Evolutionary conservation across 2,329 filamentous ascomycete genomes (phyloP).

Genomic region (Alternaria hordeiaustralica): DNA sequence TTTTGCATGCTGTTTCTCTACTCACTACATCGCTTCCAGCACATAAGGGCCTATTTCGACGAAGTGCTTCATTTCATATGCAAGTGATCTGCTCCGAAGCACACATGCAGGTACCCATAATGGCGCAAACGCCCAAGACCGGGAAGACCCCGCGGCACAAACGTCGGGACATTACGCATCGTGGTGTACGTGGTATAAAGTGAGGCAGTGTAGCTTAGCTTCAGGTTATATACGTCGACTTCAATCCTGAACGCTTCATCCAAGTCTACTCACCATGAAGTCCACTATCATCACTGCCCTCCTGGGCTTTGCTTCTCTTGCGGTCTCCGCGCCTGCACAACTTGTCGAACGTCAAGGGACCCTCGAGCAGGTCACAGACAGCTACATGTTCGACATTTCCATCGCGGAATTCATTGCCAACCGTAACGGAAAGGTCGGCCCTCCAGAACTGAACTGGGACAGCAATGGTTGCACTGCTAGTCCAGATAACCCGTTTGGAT

Average conservation of each 20-base stretch:
- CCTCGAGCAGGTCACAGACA: constrained; percentile 48
- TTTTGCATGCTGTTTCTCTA: neutral
- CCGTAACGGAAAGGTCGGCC: constrained; percentile 51
- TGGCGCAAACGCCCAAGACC: neutral
- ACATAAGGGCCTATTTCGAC: neutral
- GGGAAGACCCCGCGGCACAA: neutral
- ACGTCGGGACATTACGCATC: neutral
- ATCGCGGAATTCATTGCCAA: constrained; percentile 53
- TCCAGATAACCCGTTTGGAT: constrained; percentile 43
- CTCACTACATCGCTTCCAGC: neutral
- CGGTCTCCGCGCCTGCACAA: neutral
- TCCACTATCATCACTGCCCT: neutral
- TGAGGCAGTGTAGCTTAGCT: neutral
- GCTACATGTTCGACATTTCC: constrained; percentile 54
- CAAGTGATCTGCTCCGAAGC: neutral
- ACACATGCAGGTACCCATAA: neutral
- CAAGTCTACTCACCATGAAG: neutral
- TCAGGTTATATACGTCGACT: neutral
- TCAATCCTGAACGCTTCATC: neutral
- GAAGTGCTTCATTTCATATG: neutral
- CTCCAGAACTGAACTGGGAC: constrained; percentile 42
- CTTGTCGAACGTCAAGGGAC: neutral
- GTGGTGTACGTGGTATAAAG: neutral
- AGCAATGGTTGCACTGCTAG: constrained; percentile 47
- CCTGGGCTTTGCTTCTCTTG: neutral